Evolutionary conservation across 768 basidiomycete genomes (phyloP).

Genomic region (Agaricus blazei): DNA sequence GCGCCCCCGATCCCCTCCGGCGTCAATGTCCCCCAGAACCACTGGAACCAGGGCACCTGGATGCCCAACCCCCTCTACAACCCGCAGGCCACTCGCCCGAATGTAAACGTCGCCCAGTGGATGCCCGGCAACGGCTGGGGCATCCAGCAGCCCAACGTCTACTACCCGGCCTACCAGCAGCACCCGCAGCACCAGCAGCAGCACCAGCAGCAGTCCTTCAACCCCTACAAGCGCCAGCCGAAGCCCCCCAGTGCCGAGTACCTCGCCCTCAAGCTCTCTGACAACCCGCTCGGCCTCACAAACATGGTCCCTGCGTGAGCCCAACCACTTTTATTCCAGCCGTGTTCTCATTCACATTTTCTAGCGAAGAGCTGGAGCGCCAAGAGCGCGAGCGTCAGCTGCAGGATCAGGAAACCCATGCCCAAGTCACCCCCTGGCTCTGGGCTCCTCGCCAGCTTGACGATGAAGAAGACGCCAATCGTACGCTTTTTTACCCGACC

Average conservation of each 20-base stretch:
- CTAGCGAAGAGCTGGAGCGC: slow-evolving; percentile 30
- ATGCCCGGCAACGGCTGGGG: slow-evolving; percentile 36
- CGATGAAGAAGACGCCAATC: slow-evolving; percentile 20
- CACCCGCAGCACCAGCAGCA: slow-evolving; percentile 20
- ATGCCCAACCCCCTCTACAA: slow-evolving; percentile 41
- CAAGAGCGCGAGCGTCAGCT: slow-evolving; percentile 15
- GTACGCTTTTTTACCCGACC: background rate
- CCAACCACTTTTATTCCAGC: background rate
- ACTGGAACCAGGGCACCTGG: slow-evolving; percentile 53
- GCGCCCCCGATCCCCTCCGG: slow-evolving; percentile 56
- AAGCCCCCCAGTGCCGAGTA: slow-evolving; percentile 62
- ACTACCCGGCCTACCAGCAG: slow-evolving; percentile 15
- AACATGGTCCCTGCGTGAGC: slow-evolving; percentile 64
- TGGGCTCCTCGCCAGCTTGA: slow-evolving; percentile 55
- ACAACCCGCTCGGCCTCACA: slow-evolving; percentile 63
- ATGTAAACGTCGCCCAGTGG: slow-evolving; percentile 25
- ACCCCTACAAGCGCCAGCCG: slow-evolving; percentile 64
- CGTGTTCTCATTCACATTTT: background rate
- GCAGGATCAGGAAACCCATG: slow-evolving; percentile 10
- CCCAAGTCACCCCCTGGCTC: slow-evolving; percentile 57
- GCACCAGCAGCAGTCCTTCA: slow-evolving; percentile 26
- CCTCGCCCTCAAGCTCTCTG: slow-evolving; percentile 47
- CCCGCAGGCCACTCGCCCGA: slow-evolving; percentile 19
- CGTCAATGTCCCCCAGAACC: slow-evolving; percentile 33
- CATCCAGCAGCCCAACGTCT: slow-evolving; percentile 18